These are phyloP conservation scores for Torulaspora delbrueckii DNA, from an alignment of 805 yeast genomes.

Conservation along the genomic window DNA sequence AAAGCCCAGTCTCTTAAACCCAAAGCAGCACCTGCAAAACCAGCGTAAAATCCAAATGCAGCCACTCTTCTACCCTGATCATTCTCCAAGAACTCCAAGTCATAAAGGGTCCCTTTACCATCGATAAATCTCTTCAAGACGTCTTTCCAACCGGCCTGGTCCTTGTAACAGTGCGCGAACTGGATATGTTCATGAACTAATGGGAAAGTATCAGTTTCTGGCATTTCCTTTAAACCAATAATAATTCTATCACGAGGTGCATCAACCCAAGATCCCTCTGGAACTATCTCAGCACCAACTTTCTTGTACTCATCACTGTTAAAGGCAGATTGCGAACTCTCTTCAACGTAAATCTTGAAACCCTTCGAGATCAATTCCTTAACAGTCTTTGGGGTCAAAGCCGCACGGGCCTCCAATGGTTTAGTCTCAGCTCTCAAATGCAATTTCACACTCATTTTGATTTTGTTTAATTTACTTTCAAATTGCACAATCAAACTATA, in stretches of 20 bases:
- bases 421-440: conserved; percentile 96
- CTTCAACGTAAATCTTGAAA: conserved; percentile 83
- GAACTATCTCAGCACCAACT: conserved; percentile 84
- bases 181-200: conserved; percentile 93
- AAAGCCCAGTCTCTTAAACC: conserved; percentile 94
- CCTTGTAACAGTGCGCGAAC: conserved; percentile 97
- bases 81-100: conserved; percentile 89
- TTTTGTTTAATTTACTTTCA: conserved; percentile 12
- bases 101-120: conserved; percentile 89
- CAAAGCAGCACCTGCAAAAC: conserved; percentile 99
- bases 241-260: conserved; percentile 91
- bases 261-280: conserved; percentile 85
- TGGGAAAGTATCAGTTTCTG: conserved; percentile 86
- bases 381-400: conserved; percentile 88
- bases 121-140: conserved; percentile 84
- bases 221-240: conserved; percentile 91
- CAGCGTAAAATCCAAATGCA: conserved; percentile 99
- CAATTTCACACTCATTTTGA: conserved; percentile 47
- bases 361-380: conserved; percentile 81
- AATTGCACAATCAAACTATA: too few relatives aligned
- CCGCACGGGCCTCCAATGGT: conserved; percentile 96
- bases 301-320: conserved; percentile 65
- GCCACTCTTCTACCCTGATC: conserved; percentile 98
- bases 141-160: conserved; percentile 96
- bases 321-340: conserved; percentile 79